phyloP scores from a whole-genome alignment of 192 early-diverging fungal genomes.

The Backusella luteola region DNA sequence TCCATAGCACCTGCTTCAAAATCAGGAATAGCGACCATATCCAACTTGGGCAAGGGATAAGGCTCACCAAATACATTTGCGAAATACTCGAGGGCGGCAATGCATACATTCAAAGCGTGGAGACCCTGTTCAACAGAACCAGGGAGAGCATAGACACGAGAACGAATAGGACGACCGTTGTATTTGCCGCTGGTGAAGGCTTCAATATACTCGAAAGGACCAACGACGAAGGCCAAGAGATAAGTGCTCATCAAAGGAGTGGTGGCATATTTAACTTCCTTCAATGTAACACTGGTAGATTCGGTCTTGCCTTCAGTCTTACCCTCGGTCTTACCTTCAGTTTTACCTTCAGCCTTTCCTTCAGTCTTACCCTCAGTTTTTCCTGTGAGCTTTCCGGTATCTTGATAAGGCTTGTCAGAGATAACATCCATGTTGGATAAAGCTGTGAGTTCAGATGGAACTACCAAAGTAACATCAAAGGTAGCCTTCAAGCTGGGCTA shows the following conservation, averaged over 20 bases:
- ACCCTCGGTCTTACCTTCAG: slow-evolving; percentile 15
- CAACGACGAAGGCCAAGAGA: slow-evolving; percentile 88
- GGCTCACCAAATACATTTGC: slow-evolving; percentile 83
- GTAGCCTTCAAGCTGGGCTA: slow-evolving; percentile 91
- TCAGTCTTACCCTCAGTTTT: slow-evolving; percentile 32
- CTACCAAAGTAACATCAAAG: slow-evolving; percentile 86
- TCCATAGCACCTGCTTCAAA: slow-evolving; percentile 85
- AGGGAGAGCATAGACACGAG: slow-evolving; percentile 84
- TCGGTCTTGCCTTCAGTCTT: slow-evolving; percentile 17
- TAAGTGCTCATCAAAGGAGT: slow-evolving; percentile 97
- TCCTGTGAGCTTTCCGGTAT: slow-evolving; percentile 39
- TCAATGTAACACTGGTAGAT: slow-evolving; percentile 37
- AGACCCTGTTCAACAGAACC: slow-evolving; percentile 79
- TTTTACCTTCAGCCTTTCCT: slow-evolving; percentile 32
- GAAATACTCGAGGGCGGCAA: slow-evolving; percentile 79
- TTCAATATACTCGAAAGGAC: slow-evolving; percentile 93
- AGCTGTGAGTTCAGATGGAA: slow-evolving; percentile 72
- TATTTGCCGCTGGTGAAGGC: slow-evolving; percentile 61
- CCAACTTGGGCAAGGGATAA: slow-evolving; percentile 92
- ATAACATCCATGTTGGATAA: slow-evolving; percentile 92
- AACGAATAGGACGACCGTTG: slow-evolving; percentile 69
- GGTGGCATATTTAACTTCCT: slow-evolving; percentile 83
- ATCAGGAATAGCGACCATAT: slow-evolving; percentile 90
- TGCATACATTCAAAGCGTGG: slow-evolving; percentile 81
- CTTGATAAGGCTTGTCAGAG: slow-evolving; percentile 49